These are phyloP conservation scores for Ascochyta pisi DNA, from an alignment of 2,329 filamentous ascomycete species.

Conservation along the genomic window DNA sequence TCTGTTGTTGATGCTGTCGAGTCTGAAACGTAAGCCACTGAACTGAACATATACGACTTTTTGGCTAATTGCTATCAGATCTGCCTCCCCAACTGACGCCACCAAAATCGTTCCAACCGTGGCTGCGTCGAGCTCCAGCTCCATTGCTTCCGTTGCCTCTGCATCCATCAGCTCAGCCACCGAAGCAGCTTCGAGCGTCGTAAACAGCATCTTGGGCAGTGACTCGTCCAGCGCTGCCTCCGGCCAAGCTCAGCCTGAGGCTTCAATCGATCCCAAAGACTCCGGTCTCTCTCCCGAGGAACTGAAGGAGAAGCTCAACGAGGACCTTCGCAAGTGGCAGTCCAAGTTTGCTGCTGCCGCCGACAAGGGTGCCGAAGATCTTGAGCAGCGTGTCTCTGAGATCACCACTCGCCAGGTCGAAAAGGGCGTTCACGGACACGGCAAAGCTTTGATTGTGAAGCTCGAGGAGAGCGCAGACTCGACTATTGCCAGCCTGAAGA, in stretches of 20 bases:
- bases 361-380: constrained; percentile 78
- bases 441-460: constrained; percentile 69
- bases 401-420: constrained; percentile 76
- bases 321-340: constrained; percentile 86
- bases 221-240: constrained; percentile 32
- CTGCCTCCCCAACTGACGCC: constrained; percentile 20
- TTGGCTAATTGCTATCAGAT: constrained; percentile 16
- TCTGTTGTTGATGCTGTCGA: constrained; percentile 64
- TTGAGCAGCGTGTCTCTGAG: constrained; percentile 68
- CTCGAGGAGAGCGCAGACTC: constrained; percentile 72
- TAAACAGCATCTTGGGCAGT: constrained; percentile 40
- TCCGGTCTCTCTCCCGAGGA: constrained; percentile 47
- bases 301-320: constrained; percentile 68
- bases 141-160: constrained; percentile 27
- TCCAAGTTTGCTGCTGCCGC: constrained; percentile 85
- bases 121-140: constrained; percentile 18
- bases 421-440: constrained; percentile 69
- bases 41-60: too few relatives aligned
- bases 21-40: constrained; percentile 32
- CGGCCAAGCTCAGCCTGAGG: constrained; percentile 24
- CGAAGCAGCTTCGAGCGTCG: constrained; percentile 38
- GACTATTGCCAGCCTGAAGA: constrained; percentile 71
- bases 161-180: constrained; percentile 29
- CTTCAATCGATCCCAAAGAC: constrained; percentile 25
- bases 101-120: constrained; percentile 29